A percentile compares a stretch with the other conserved stretches of the same genome.
Conservation (phyloP, 2,329 filamentous ascomycete genomes). For the Fusarium albosuccineum region DNA sequence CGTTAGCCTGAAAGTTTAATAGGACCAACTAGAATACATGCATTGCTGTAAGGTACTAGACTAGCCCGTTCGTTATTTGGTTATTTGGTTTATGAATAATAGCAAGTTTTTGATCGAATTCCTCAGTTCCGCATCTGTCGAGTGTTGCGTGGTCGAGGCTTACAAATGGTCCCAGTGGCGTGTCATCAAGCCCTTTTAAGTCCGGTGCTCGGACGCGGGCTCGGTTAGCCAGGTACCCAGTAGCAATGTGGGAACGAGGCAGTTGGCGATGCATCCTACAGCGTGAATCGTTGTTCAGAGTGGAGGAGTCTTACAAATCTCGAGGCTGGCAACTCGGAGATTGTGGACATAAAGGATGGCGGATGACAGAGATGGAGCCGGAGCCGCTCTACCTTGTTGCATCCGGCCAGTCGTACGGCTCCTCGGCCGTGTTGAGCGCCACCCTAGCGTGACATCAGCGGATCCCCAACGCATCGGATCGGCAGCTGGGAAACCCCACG, state of each 20-base stretch:
- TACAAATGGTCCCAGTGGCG: not conserved
- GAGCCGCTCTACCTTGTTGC: not conserved
- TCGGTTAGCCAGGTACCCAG: too few species aligned
- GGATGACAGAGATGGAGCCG: not conserved
- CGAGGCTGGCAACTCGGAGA: too few species aligned
- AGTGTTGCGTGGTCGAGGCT: constrained; percentile 1
- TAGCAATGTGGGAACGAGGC: too few species aligned
- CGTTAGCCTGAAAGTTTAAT: constrained; percentile 34
- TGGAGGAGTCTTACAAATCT: constrained; percentile 19
- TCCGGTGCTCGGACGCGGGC: too few species aligned
- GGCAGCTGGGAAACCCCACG: constrained; percentile 9
- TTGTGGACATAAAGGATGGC: constrained; percentile 26
- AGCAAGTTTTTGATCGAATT: not conserved
- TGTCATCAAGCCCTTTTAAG: constrained; percentile 13
- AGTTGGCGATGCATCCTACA: too few species aligned
- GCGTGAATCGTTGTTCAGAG: not conserved
- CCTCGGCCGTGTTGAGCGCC: constrained; percentile 28
- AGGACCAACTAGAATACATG: too few species aligned
- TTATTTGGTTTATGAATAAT: not conserved
- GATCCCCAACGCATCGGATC: constrained; percentile 31
- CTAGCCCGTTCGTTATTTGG: not conserved
- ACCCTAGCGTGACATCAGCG: constrained; percentile 36
- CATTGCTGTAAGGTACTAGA: too few species aligned
- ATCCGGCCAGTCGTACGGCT: not conserved
- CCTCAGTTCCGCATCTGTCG: constrained; percentile 8